Evolutionary conservation across 768 basidiomycete genomes (phyloP).

Genomic region (Auricularia heimuer): DNA sequence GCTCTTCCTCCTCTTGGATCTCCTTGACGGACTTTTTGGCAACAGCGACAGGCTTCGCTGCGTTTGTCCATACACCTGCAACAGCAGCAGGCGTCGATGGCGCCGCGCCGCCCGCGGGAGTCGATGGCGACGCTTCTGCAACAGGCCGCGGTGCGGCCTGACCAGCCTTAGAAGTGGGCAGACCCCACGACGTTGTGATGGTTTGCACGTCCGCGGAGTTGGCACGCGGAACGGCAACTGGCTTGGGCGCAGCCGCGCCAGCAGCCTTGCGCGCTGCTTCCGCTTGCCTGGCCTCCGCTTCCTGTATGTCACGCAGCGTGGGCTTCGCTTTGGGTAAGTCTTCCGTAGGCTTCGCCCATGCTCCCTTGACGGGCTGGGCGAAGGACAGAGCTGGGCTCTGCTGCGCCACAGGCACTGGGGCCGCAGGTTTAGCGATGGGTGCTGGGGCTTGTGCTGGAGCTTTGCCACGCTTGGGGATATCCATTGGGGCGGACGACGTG

Average conservation of each 20-base stretch:
- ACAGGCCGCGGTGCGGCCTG: slow-evolving; percentile 27
- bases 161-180: slow-evolving; percentile 75
- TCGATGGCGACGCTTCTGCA: slow-evolving; percentile 34
- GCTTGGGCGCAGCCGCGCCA: slow-evolving; percentile 50
- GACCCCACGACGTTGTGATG: slow-evolving; percentile 73
- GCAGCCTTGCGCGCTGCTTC: slow-evolving; percentile 63
- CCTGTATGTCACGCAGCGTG: slow-evolving; percentile 90
- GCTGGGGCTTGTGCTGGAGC: slow-evolving; percentile 4
- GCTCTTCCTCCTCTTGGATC: slow-evolving; percentile 96
- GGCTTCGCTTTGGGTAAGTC: slow-evolving; percentile 46
- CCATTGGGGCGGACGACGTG: slow-evolving; percentile 4
- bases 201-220: slow-evolving; percentile 39
- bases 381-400: slow-evolving; percentile 9
- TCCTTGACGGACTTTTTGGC: slow-evolving; percentile 95
- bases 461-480: neutral
- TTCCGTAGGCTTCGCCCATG: slow-evolving; percentile 57
- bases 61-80: slow-evolving; percentile 64
- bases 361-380: slow-evolving; percentile 27
- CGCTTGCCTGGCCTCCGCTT: slow-evolving; percentile 74
- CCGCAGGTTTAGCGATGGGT: slow-evolving; percentile 18
- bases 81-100: slow-evolving; percentile 17
- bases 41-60: slow-evolving; percentile 35
- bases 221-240: slow-evolving; percentile 36
- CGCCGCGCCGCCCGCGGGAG: slow-evolving; percentile 15
- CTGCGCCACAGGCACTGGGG: slow-evolving; percentile 12